These are phyloP conservation scores for Neurospora cerealis DNA, from an alignment of 495 filamentous ascomycete species.

Conservation along the genomic window DNA sequence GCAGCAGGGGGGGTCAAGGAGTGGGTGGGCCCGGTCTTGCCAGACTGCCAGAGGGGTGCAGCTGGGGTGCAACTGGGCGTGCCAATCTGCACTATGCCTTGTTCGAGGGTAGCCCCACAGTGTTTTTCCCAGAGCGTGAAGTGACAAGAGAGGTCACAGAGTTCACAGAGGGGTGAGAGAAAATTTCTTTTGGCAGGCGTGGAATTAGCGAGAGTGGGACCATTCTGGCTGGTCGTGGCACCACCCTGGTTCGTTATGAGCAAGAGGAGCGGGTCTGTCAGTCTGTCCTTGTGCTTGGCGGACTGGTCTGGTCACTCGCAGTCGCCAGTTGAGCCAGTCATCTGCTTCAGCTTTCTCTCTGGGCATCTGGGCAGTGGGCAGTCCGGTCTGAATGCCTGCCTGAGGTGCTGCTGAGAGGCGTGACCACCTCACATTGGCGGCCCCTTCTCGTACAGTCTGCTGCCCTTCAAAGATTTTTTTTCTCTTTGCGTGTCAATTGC, in stretches of 20 bases:
- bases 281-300: constrained; percentile 3
- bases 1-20: constrained; percentile 6
- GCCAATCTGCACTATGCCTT: constrained; percentile 21
- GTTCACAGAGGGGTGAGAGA: constrained; percentile 8
- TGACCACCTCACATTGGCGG: not conserved
- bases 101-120: constrained; percentile 4
- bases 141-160: constrained; percentile 13
- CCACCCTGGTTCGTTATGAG: constrained; percentile 23
- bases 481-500: not conserved
- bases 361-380: not conserved
- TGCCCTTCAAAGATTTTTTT: not conserved
- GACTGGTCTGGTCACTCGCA: not conserved
- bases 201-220: constrained; percentile 13
- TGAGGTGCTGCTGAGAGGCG: not conserved
- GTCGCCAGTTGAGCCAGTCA: not conserved
- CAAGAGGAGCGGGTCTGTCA: constrained; percentile 12
- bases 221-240: constrained; percentile 21
- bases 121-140: constrained; percentile 2
- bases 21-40: constrained; percentile 14
- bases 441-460: not conserved
- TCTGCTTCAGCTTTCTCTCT: not conserved
- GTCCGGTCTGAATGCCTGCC: not conserved
- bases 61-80: constrained; percentile 3
- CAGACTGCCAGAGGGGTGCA: constrained; percentile 12
- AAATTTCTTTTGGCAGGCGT: constrained; percentile 16